Base-by-base conservation (phyloP, 129 eudicot genomes). In the Tagetes erecta region DNA sequence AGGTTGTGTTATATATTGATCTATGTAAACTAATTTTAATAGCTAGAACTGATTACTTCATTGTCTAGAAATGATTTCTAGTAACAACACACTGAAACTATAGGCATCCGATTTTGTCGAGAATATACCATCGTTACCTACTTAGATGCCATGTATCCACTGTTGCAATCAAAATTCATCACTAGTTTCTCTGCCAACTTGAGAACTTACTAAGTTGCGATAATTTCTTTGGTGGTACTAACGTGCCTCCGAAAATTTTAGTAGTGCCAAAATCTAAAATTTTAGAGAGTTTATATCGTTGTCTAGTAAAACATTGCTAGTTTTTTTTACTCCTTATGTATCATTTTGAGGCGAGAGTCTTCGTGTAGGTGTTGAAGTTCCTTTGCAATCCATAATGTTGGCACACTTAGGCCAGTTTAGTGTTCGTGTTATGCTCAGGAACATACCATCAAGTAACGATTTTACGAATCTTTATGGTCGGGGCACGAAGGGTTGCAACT, bases 251-350 rank as follows among this genome's bases (percentile, higher is more conserved):
- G 1, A 84, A 75, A 33, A 83, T 75, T 58, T 78, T 68, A 44
- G 88, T 84, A 33, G 84, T 80, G 27, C 91, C 91, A 75, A 86
- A 86, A 62, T 86, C 88, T 11, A 86, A 75, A 67, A 84, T 81
- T 58, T 84, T 84, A 0, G 88, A 20, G 27, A 60, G 63, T 81
- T 64, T 86, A 87, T 81, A 3, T 81, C 82, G 0, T 71, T 46
- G 33, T 81, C 92, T 46, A 84, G 27, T 6, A 81, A 67, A 40
- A 87, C 52, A 56, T 84, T 87, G 62, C 84, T 79, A 0, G 84
- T 64, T 51, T 86, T 80, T 64, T 82, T 45, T 50, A 79, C 86
- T 38, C 85, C 27, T 20, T 41, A 45, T 86, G 91, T 13, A 86
- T 55, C 3, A 86, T 78, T 39, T 69, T 75, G 10, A 83, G 81